A percentile compares a stretch with the other conserved stretches of the same genome.
Conservation (phyloP, 768 basidiomycete species). For the Royoungia palumana region DNA sequence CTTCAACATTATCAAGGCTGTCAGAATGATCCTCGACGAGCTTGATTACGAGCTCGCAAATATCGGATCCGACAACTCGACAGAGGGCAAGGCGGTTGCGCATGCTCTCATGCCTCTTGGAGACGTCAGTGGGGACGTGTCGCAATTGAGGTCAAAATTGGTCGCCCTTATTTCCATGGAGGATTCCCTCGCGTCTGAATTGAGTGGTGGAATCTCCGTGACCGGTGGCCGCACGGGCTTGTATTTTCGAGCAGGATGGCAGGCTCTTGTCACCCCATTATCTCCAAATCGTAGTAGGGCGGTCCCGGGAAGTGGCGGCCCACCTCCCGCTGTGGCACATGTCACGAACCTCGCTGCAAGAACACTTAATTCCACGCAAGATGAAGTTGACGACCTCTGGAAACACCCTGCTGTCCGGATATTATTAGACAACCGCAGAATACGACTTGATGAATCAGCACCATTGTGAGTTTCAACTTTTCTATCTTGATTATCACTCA, state of each 20-base stretch:
- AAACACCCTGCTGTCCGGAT: slow-evolving; percentile 60
- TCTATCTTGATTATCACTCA: slow-evolving; percentile 1
- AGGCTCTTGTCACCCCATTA: slow-evolving; percentile 47
- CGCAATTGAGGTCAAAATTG: slow-evolving; percentile 50
- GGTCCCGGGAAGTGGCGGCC: slow-evolving; percentile 33
- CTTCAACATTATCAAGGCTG: slow-evolving; percentile 79
- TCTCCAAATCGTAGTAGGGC: slow-evolving; percentile 42
- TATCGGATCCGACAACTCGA: slow-evolving; percentile 25
- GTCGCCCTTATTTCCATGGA: slow-evolving; percentile 66
- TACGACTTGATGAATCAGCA: slow-evolving; percentile 73
- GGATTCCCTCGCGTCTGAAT: slow-evolving; percentile 61
- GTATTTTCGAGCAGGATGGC: slow-evolving; percentile 73
- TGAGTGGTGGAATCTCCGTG: slow-evolving; percentile 62
- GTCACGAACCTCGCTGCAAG: slow-evolving; percentile 54
- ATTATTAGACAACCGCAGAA: slow-evolving; percentile 52
- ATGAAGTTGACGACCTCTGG: slow-evolving; percentile 66
- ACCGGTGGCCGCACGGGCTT: slow-evolving; percentile 59
- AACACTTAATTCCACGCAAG: slow-evolving; percentile 46
- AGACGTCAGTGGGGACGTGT: slow-evolving; percentile 43
- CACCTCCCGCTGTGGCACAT: slow-evolving; percentile 33
- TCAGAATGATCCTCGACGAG: slow-evolving; percentile 71
- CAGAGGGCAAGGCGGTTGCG: slow-evolving; percentile 31
- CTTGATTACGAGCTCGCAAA: slow-evolving; percentile 55
- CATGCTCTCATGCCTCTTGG: slow-evolving; percentile 33
- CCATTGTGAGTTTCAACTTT: slow-evolving; percentile 52